These are phyloP conservation scores for Nothophytophthora sp. DNA, from an alignment of 352 stramenopile species.

Conservation along the genomic window DNA sequence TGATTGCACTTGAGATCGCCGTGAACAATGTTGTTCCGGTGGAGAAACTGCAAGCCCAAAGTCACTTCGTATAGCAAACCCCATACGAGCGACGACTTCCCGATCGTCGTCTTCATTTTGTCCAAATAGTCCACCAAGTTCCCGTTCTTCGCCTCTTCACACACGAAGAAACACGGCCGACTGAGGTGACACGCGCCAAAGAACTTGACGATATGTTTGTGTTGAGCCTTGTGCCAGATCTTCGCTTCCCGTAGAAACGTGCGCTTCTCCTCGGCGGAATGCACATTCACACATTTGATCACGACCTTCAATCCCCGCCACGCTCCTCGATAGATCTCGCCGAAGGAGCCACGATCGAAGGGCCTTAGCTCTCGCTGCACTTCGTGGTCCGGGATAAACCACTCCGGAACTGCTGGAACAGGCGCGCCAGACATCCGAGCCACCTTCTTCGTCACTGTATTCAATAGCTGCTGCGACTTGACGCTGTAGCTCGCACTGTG, in stretches of 20 bases:
- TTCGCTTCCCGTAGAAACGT: conserved; percentile 22
- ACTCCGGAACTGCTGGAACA: conserved; percentile 4
- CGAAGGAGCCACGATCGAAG: conserved; percentile 14
- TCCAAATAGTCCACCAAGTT: conserved; percentile 3
- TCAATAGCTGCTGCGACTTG: background rate
- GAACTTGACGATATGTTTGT: conserved; percentile 10
- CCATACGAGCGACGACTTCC: too few species aligned
- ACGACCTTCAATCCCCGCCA: conserved; percentile 20
- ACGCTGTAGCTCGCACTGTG: background rate
- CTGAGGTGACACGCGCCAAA: conserved; percentile 13
- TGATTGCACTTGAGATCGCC: conserved; percentile 24
- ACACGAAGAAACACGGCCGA: conserved; percentile 14
- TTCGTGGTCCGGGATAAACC: conserved; percentile 16
- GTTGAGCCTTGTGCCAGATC: conserved; percentile 10
- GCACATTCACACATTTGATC: conserved; percentile 16
- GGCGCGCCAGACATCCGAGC: background rate
- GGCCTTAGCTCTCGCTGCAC: conserved; percentile 6
- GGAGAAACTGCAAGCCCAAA: conserved; percentile 15
- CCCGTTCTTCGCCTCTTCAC: conserved; percentile 6
- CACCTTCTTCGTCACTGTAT: background rate
- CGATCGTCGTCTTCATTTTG: too few species aligned
- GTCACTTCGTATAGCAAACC: conserved; percentile 17
- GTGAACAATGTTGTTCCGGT: conserved; percentile 12
- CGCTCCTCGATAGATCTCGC: conserved; percentile 9
- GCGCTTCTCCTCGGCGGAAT: conserved; percentile 8